Base-by-base conservation (phyloP, 306 rosid genomes). In the Corylus avellana region DNA sequence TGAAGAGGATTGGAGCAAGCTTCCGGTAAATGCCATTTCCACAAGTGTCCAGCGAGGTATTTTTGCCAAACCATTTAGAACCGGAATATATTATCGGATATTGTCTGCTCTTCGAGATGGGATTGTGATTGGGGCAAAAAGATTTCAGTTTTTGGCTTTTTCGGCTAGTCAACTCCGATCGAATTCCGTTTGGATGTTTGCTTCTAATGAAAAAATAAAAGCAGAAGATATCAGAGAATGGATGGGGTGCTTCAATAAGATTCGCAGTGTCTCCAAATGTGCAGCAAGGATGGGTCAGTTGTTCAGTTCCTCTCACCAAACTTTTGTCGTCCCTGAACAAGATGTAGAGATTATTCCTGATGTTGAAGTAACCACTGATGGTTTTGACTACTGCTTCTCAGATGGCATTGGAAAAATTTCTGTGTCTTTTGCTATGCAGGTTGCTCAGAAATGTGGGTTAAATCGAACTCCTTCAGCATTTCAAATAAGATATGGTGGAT, bases 231-330 rank as follows among this genome's bases (percentile, higher is more conserved):
- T 94, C 58, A 86, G 97, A 82, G 87, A 92, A 78, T 94, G 98
- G 98, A 94, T 94, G 98, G 98, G 98, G 77, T 86, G 91, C 85
- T 92, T 94, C 85, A 89, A 74, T 42, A 88, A 86, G 81, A 94
- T 94, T 75, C 93, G 91, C 12, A 94, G 95, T 49, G 75, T 94
- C 29, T 94, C 98, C 47, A 94, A 92, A 85, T 94, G 98, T 79
- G 98, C 98, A 25, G 97, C 98, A 51, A 88, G 98, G 87, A 94
- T 94, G 98, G 98, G 98, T 77, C 98, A 94, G 84, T 79, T 94
- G 72, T 94, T 94, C 86, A 94, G 98, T 79, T 91, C 97, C 51
- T 92, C 98, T 48, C 80, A 39, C 50, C 98, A 91, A 90, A 92
- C 95, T 73, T 78, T 90, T 77, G 86, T 70, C 74, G 94, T 94